phyloP scores from a whole-genome alignment of 345 rosid species.

The Aurinia saxatilis region DNA sequence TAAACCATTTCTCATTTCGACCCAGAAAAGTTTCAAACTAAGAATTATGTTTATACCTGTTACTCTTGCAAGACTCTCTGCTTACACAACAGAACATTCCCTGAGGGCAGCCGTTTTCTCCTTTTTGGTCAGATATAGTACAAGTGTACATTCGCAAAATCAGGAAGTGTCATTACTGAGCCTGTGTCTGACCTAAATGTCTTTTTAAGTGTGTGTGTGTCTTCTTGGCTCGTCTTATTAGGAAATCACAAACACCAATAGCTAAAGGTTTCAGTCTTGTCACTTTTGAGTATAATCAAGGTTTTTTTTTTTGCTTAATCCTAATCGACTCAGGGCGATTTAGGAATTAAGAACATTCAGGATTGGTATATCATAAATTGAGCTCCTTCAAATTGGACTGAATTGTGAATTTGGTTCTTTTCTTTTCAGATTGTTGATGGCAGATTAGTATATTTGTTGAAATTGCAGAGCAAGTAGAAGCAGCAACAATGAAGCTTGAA shows the following conservation, averaged over 20 bases:
- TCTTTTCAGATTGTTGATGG: constrained; percentile 38
- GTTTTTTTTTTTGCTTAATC: too few species aligned
- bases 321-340: background rate
- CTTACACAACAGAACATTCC: constrained; percentile 42
- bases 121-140: constrained; percentile 46
- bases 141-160: constrained; percentile 31
- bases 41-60: background rate
- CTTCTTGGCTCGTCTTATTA: too few species aligned
- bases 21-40: too few species aligned
- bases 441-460: constrained; percentile 44
- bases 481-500: too few species aligned
- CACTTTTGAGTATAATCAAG: too few species aligned
- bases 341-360: background rate
- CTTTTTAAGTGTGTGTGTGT: too few species aligned
- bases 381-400: background rate
- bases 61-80: constrained; percentile 40
- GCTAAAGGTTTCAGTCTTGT: too few species aligned
- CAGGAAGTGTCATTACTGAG: background rate
- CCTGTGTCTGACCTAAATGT: background rate
- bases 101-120: constrained; percentile 44
- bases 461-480: constrained; percentile 29
- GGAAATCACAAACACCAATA: too few species aligned
- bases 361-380: background rate
- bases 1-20: constrained; percentile 5
- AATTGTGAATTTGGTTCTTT: background rate